Base-by-base conservation (phyloP, 257 asterid genomes). In the Salvia splendens region DNA sequence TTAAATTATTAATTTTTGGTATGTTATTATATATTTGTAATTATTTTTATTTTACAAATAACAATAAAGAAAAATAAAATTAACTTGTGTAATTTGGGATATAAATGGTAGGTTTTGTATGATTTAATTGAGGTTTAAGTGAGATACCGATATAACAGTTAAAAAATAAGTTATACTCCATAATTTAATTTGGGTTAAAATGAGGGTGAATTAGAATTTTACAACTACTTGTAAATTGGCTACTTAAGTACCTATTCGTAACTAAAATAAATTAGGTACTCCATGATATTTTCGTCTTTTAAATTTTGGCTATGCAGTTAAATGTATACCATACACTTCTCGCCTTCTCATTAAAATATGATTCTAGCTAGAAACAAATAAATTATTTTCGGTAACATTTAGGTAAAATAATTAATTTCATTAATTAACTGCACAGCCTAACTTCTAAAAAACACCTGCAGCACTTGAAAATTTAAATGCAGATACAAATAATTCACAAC, bases 361-460 rank as follows among this genome's bases (percentile, higher is more conserved):
- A 24, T 24, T 24, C 30, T 24, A 24, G 30, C 30, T 2, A 12
- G 4, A 24, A 9, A 35, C 30, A 52, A 12, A 40, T 20, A 16
- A 8, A 50, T 65, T 9, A 65, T 49, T 66, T 4, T 41, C 30
- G 36, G 47, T 54, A 28, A 55, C 55, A 54, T 54, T 52, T 53
- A 43, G n/a, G 43, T 45, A 10, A 33, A 46, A 8, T 10, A 42
- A 28, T n/a, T 11, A 42, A 41, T 17, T 16, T 36, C 61, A 38
- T 36, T 40, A 59, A 47, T 24, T 58, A 46, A 32, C 6, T 15
- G 24, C 66, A 33, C 59, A 35, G 7, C 40, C 7, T 35, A 6
- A 35, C 40, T 35, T 35, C 7, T 35, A 35, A 35, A 35, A 4
- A 35, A 35, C 5, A 35, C 40, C 40, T 35, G 40, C 40, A 35